Base-by-base conservation (phyloP, 1,139 yeast genomes). In the Kodamaea ohmeri region DNA sequence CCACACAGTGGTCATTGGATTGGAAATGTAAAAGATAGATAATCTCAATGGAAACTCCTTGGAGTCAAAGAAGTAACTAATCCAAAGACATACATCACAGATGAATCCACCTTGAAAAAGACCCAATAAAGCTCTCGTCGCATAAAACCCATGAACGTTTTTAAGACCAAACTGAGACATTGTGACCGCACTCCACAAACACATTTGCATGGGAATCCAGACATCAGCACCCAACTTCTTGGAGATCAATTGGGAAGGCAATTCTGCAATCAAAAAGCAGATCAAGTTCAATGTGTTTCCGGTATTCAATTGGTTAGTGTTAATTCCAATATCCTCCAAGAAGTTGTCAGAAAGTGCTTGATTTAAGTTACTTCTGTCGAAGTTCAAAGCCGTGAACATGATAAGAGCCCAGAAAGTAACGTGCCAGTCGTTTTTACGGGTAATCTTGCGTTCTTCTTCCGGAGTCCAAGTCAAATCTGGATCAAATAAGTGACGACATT, bases 161-260 rank as follows among this genome's bases (percentile, higher is more conserved):
- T 55, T 63, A 14, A 77, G 51, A 14, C 60, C 60, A 34, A 69
- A 71, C 49, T 77, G 82, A 9, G 60, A 49, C 27, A 72, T 56
- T 1, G 80, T 71, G 3, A 74, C 74, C n/a, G 70, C 39, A 29
- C 78, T 69, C 82, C 82, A 77, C 3, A 61, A 41, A 8, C 59
- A 48, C 57, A 76, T 66, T 48, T 76, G 81, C 25, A 64, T 56
- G 0, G 83, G 83, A 35, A 76, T 66, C 70, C 78, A 77, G 30
- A 66, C 47, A 50, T 76, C 80, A 4, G 78, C 70, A 5, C 82
- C 83, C 19, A 76, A 39, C 39, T 61, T 65, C 49, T 77, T 76
- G 7, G 79, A 69, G 13, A 76, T 48, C 47, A 76, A 56, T 50
- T 76, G 80, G 1, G 81, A 76, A 0, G 82, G 82, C 14, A 77